Conservation (phyloP, 2,329 filamentous ascomycete species). For the Aspergillus cejpii region DNA sequence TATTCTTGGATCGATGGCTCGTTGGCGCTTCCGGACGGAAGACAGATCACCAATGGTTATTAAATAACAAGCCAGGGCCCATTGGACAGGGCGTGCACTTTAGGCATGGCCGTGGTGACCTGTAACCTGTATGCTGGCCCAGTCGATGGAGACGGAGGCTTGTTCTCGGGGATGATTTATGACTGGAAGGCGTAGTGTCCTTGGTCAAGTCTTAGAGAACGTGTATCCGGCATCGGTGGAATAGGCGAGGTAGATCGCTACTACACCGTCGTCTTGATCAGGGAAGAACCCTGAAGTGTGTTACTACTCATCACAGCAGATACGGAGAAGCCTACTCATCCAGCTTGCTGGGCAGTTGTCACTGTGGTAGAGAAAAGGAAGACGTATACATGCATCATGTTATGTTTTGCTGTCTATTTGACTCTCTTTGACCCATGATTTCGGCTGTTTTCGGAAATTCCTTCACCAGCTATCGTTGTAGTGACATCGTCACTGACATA, state of each 20-base stretch:
- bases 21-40: constrained; percentile 38
- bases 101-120: constrained; percentile 51
- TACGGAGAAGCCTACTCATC: constrained; percentile 46
- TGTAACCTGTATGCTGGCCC: constrained; percentile 53
- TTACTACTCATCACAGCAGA: constrained; percentile 55
- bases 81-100: constrained; percentile 48
- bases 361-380: constrained; percentile 3
- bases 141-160: constrained; percentile 47
- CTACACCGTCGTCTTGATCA: constrained; percentile 54
- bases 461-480: too few relatives aligned
- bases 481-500: background rate
- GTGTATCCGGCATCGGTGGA: constrained; percentile 56
- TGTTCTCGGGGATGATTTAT: constrained; percentile 42
- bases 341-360: constrained; percentile 35
- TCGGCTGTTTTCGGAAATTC: too few relatives aligned
- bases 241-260: constrained; percentile 59
- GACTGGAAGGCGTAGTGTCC: constrained; percentile 48
- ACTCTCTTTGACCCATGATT: too few relatives aligned
- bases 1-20: constrained; percentile 32
- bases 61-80: constrained; percentile 48
- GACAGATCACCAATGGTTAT: constrained; percentile 44
- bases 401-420: background rate
- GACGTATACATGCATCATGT: constrained; percentile 1
- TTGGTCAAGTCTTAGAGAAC: constrained; percentile 41
- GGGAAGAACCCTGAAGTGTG: constrained; percentile 61